Conservation (phyloP, 106 monocot species). For the Apostasia ramifera region DNA sequence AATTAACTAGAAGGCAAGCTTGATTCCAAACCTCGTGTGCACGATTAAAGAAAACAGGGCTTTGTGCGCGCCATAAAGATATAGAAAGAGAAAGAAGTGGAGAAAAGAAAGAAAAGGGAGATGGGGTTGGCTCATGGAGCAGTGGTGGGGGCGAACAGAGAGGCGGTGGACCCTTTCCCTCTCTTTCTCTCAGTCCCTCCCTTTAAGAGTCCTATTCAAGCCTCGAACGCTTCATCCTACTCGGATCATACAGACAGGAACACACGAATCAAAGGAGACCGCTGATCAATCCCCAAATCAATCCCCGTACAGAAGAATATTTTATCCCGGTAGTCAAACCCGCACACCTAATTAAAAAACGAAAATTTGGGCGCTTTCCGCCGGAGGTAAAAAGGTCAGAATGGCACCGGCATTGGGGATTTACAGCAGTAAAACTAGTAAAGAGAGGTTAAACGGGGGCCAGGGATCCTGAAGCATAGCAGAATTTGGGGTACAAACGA, state of each 20-base stretch:
- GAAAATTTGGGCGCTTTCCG: no score
- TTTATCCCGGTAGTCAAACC: no score
- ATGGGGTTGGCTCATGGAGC: neutral
- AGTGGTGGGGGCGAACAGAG: slow-evolving; percentile 3
- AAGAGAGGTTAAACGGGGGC: neutral
- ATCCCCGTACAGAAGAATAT: neutral
- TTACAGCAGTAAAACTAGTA: neutral
- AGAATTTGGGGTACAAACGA: slow-evolving; percentile 2
- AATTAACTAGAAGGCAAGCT: neutral
- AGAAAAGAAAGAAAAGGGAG: neutral
- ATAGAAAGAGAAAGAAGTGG: slow-evolving; percentile 1
- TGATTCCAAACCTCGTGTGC: neutral
- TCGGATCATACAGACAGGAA: neutral
- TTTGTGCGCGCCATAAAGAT: neutral
- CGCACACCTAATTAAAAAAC: no score
- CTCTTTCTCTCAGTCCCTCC: neutral
- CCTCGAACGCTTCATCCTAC: neutral
- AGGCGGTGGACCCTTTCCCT: no score
- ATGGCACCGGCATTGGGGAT: neutral
- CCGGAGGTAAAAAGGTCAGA: neutral
- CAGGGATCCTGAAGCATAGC: neutral
- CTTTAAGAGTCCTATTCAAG: neutral
- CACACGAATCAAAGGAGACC: neutral
- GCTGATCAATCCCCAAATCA: neutral
- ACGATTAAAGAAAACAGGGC: neutral